Percentiles rank a stretch among this genome's conserved stretches.
These are phyloP conservation scores for Leishmania gerbilli DNA, from an alignment of 208 protist genomes.

Conservation along the genomic window DNA sequence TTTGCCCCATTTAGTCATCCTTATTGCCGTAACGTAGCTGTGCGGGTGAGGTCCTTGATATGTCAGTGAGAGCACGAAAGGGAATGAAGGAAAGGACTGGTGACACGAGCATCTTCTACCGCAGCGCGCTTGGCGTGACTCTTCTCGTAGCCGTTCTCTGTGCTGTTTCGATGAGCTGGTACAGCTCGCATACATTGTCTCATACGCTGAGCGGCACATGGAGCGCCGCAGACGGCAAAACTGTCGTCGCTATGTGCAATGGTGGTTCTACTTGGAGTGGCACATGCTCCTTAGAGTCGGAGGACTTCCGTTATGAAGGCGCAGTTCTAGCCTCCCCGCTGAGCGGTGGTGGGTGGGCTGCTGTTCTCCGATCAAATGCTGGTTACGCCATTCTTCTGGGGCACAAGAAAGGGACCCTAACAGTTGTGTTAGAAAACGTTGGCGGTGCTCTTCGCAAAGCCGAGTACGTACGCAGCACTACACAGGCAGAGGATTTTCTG, in stretches of 20 bases:
- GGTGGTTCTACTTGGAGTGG: conserved; percentile 15
- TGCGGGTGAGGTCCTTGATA: too few species aligned
- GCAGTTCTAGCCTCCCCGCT: conserved; percentile 19
- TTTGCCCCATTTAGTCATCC: neutral
- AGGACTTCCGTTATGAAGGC: conserved; percentile 11
- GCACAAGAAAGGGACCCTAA: conserved; percentile 8
- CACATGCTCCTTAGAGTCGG: conserved; percentile 17
- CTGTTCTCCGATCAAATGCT: conserved; percentile 1
- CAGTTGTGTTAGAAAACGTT: conserved; percentile 2
- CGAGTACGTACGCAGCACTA: conserved; percentile 9
- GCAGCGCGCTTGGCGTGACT: conserved; percentile 11
- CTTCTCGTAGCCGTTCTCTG: conserved; percentile 34
- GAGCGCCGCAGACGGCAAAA: conserved; percentile 22
- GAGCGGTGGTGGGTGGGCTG: conserved; percentile 30
- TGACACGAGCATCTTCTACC: conserved; percentile 4
- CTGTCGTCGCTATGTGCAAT: conserved; percentile 10
- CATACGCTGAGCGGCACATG: conserved; percentile 33
- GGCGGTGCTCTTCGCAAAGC: neutral
- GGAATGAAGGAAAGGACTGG: neutral
- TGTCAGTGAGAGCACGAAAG: neutral
- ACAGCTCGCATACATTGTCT: conserved; percentile 34
- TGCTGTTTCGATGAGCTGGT: conserved; percentile 42
- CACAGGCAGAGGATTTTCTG: conserved; percentile 6
- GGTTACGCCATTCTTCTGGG: conserved; percentile 9
- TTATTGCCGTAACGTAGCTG: neutral